Evolutionary conservation across 768 basidiomycete genomes (phyloP).

Genomic region (Lactarius trivialis): DNA sequence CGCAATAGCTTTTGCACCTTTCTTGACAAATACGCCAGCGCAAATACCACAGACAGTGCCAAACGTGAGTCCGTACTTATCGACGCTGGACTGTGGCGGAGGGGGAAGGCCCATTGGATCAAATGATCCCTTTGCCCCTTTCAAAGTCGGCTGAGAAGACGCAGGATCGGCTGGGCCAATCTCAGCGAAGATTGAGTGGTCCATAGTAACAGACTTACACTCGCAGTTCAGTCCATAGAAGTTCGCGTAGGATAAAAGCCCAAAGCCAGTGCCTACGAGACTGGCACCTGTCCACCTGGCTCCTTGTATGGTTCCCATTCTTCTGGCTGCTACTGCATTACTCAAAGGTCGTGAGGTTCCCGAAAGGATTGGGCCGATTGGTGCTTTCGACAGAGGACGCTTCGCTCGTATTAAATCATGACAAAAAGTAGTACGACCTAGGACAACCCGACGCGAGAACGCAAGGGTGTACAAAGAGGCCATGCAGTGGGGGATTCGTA

Average conservation of each 20-base stretch:
- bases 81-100: conserved; percentile 69
- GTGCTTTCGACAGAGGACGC: background rate
- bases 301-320: too few relatives aligned
- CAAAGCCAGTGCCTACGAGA: conserved; percentile 10
- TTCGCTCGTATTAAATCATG: background rate
- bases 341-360: background rate
- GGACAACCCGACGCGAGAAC: conserved; percentile 5
- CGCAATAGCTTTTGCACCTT: conserved; percentile 79
- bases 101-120: conserved; percentile 34
- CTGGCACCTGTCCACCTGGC: background rate
- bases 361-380: background rate
- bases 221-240: conserved; percentile 15
- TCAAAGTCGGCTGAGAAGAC: background rate
- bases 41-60: conserved; percentile 87
- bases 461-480: conserved; percentile 3
- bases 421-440: background rate
- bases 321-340: too few relatives aligned
- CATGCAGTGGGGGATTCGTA: too few relatives aligned
- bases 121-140: background rate
- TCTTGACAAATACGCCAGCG: conserved; percentile 90
- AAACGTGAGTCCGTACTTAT: conserved; percentile 74
- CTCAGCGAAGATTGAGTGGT: background rate
- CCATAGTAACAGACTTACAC: background rate
- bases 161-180: background rate
- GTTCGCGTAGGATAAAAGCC: conserved; percentile 7